phyloP scores from a whole-genome alignment of 257 asterid genomes.

The Salvia rosmarinus region DNA sequence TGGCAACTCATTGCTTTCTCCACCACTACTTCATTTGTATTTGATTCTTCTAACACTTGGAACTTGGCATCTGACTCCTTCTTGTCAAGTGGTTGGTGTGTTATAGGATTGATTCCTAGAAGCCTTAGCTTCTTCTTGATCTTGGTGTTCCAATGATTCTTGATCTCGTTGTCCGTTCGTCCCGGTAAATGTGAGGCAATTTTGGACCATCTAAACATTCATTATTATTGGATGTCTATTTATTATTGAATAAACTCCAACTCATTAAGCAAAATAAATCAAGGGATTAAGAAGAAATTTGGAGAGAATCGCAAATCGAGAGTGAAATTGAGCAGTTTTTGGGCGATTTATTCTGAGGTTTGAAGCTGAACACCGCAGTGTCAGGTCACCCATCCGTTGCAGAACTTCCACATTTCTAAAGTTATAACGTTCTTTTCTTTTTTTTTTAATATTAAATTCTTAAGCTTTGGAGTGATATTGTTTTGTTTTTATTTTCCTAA shows the following conservation, averaged over 20 bases:
- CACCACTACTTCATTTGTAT: constrained; percentile 7
- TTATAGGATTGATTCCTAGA: constrained; percentile 52
- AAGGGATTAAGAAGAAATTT: neutral
- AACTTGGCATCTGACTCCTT: constrained; percentile 1
- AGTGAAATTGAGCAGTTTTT: constrained; percentile 8
- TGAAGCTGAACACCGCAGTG: constrained; percentile 37
- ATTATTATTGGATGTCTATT: no score
- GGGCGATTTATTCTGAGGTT: constrained; percentile 23
- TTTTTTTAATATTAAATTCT: neutral
- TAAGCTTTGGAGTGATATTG: no score
- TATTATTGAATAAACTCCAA: no score
- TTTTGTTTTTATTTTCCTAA: neutral
- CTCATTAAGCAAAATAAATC: constrained; percentile 18
- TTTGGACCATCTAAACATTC: constrained; percentile 64
- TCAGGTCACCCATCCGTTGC: constrained; percentile 38
- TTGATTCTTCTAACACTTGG: neutral
- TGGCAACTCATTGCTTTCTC: constrained; percentile 6
- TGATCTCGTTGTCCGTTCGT: constrained; percentile 70
- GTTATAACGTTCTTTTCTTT: neutral
- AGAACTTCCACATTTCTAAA: constrained; percentile 29
- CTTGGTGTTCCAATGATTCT: constrained; percentile 75
- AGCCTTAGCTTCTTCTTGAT: constrained; percentile 65
- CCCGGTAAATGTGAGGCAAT: constrained; percentile 75
- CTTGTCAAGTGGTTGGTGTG: constrained; percentile 46
- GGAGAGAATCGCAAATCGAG: constrained; percentile 9